Conservation (phyloP, 345 rosid genomes). For the Cardamine resedifolia region DNA sequence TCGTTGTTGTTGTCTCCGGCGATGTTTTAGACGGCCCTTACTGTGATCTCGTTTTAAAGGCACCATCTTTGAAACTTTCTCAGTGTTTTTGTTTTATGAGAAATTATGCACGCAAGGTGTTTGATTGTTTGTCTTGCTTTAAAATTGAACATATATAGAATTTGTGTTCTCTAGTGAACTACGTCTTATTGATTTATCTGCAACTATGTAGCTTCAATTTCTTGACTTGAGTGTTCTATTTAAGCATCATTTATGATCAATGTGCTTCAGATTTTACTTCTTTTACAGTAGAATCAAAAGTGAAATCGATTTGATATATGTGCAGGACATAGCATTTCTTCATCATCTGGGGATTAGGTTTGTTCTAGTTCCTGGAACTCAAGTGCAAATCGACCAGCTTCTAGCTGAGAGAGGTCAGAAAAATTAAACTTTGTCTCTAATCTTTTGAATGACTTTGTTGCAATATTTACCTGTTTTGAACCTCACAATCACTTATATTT, state of each 20-base stretch:
- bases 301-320: background rate
- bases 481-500: background rate
- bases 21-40: slow-evolving; percentile 56
- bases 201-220: background rate
- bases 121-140: slow-evolving; percentile 1
- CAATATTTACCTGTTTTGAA: background rate
- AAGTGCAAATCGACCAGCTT: slow-evolving; percentile 82
- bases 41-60: slow-evolving; percentile 76
- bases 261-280: background rate
- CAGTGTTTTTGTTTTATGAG: background rate
- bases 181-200: background rate
- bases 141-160: background rate
- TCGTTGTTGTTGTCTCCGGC: slow-evolving; percentile 70
- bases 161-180: background rate
- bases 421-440: background rate
- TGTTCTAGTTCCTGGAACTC: slow-evolving; percentile 86
- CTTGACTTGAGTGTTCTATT: background rate
- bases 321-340: slow-evolving; percentile 92
- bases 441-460: background rate
- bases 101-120: slow-evolving; percentile 22
- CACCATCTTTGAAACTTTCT: slow-evolving; percentile 7
- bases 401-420: slow-evolving; percentile 72
- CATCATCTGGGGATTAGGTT: slow-evolving; percentile 86
- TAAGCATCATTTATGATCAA: background rate
- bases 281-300: background rate